Evolutionary conservation across 345 rosid species (phyloP).

Genomic region (Populus davidiana): DNA sequence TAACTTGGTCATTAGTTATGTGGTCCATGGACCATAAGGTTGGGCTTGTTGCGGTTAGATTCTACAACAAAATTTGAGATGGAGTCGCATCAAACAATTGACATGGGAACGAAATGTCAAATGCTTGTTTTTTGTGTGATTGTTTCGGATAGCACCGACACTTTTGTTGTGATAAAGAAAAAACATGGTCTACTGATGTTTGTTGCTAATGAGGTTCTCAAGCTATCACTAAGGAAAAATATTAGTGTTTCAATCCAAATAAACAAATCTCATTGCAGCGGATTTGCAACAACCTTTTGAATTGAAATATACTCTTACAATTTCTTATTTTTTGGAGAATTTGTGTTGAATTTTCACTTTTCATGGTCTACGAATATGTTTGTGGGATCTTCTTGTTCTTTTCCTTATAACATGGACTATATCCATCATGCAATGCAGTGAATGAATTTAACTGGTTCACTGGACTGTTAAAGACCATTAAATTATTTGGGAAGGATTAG

Average conservation of each 20-base stretch:
- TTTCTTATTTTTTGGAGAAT: not conserved
- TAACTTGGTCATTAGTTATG: too few relatives aligned
- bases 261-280: not conserved
- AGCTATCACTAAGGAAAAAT: too few relatives aligned
- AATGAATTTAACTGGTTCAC: not conserved
- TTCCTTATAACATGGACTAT: not conserved
- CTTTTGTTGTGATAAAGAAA: not conserved
- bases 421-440: not conserved
- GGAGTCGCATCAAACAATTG: too few relatives aligned
- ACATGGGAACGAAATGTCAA: not conserved
- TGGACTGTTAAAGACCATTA: not conserved
- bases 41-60: too few relatives aligned
- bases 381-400: not conserved
- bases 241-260: not conserved
- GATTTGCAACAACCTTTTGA: not conserved
- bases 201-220: too few relatives aligned
- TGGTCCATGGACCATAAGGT: too few relatives aligned
- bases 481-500: not conserved
- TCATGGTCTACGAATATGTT: not conserved
- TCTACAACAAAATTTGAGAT: too few relatives aligned
- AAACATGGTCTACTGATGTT: too few relatives aligned
- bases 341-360: not conserved
- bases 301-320: too few relatives aligned
- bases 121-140: not conserved
- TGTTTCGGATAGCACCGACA: not conserved